Percentiles rank a stretch among this genome's conserved stretches.
These are phyloP conservation scores for Cavenderia fasciculata DNA, from an alignment of 78 protist genomes.

Conservation along the genomic window DNA sequence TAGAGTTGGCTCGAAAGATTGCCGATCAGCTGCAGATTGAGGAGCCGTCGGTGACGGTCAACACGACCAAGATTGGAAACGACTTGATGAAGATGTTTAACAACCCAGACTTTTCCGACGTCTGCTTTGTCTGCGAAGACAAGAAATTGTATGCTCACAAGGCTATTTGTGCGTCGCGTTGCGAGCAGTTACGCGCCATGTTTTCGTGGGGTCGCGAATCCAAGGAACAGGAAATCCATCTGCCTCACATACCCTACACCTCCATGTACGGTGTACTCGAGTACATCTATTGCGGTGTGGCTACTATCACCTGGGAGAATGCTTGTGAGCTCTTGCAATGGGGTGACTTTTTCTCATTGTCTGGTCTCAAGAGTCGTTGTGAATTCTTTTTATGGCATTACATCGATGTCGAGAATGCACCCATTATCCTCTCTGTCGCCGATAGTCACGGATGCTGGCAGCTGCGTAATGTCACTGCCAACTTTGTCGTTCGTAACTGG, in stretches of 20 bases:
- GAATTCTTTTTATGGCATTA: conserved; percentile 75
- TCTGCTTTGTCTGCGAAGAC: conserved; percentile 56
- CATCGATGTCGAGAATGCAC: conserved; percentile 73
- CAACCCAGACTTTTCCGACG: conserved; percentile 61
- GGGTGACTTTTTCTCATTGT: conserved; percentile 59
- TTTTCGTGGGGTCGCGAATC: conserved; percentile 74
- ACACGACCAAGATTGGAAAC: conserved; percentile 66
- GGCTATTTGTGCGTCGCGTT: conserved; percentile 69
- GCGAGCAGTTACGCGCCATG: conserved; percentile 70
- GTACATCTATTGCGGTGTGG: conserved; percentile 64
- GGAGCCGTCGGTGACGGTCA: conserved; percentile 74
- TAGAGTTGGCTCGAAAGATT: conserved; percentile 56
- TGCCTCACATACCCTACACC: conserved; percentile 60
- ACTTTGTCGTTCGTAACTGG: conserved; percentile 64
- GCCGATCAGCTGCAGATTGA: conserved; percentile 75
- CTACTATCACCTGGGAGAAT: conserved; percentile 60
- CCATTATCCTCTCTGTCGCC: conserved; percentile 60
- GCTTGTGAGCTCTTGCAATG: conserved; percentile 70
- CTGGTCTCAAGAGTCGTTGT: conserved; percentile 67
- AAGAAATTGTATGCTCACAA: conserved; percentile 73
- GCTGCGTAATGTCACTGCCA: conserved; percentile 44
- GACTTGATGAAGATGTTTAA: conserved; percentile 61
- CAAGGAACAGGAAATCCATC: conserved; percentile 38
- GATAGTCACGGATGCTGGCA: conserved; percentile 64
- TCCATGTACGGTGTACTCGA: conserved; percentile 73